Conservation (phyloP, 2,329 filamentous ascomycete species). For the Colletotrichum costaricense region DNA sequence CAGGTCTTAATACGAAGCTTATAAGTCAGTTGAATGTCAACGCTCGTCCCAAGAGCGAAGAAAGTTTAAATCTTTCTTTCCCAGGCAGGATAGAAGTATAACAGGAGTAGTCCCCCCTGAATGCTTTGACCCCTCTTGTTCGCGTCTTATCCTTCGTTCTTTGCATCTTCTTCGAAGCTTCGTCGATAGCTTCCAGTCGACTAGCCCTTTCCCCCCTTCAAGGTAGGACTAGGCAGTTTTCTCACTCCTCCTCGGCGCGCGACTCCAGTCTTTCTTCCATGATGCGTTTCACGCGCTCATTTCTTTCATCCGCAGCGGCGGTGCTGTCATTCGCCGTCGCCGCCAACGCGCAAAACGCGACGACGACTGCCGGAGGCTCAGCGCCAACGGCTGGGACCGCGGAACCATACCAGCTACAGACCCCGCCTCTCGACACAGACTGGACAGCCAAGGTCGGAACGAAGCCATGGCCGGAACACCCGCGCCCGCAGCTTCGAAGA, state of each 20-base stretch:
- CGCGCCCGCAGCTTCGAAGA: constrained; percentile 66
- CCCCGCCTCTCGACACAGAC: constrained; percentile 58
- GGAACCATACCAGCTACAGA: constrained; percentile 49
- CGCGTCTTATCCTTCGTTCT: constrained; percentile 10
- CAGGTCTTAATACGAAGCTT: neutral
- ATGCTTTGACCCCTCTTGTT: constrained; percentile 30
- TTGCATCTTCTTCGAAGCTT: neutral
- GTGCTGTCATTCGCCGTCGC: neutral
- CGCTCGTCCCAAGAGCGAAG: constrained; percentile 25
- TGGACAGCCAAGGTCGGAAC: constrained; percentile 65
- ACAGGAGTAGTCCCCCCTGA: constrained; percentile 6
- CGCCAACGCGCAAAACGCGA: neutral
- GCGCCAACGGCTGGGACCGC: neutral
- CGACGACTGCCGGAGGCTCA: neutral
- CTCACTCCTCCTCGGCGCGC: neutral
- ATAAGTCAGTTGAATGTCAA: constrained; percentile 25
- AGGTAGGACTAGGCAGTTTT: neutral
- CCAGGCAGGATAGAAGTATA: constrained; percentile 10
- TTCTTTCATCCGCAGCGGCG: constrained; percentile 11
- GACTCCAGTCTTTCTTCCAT: neutral
- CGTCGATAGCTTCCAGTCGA: neutral
- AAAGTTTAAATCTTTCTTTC: constrained; percentile 20
- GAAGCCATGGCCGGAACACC: constrained; percentile 68
- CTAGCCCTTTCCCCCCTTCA: no score
- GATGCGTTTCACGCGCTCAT: constrained; percentile 24